Evolutionary conservation across 257 asterid genomes (phyloP).

Genomic region (Fraxinus americana): DNA sequence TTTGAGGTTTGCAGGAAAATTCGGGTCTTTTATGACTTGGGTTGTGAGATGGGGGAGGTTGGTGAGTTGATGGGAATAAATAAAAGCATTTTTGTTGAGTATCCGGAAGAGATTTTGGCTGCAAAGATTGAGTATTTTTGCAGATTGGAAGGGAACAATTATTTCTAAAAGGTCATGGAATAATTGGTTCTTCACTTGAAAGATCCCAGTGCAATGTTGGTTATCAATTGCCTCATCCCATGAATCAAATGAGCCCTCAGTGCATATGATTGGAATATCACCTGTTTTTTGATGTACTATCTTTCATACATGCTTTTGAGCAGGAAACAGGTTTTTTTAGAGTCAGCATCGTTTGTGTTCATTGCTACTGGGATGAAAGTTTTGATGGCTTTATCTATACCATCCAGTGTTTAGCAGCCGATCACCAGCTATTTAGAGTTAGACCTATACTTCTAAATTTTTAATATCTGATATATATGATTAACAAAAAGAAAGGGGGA

Average conservation of each 20-base stretch:
- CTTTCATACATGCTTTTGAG: background rate
- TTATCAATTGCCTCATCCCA: background rate
- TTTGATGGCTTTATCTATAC: background rate
- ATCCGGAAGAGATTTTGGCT: constrained; percentile 48
- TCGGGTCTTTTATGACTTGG: constrained; percentile 52
- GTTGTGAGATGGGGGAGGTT: constrained; percentile 55
- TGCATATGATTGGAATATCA: background rate
- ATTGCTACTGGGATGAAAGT: background rate
- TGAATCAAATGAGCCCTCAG: background rate
- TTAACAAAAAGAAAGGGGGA: too few species aligned
- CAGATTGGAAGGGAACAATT: constrained; percentile 24
- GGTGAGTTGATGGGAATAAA: constrained; percentile 58
- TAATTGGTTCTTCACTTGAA: background rate
- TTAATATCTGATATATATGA: background rate
- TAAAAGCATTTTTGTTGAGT: constrained; percentile 43
- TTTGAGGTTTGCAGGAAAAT: constrained; percentile 53
- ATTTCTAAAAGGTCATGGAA: too few species aligned
- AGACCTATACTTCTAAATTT: background rate
- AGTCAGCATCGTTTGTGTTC: background rate
- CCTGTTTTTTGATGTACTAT: too few species aligned
- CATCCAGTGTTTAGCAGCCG: background rate
- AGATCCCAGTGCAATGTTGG: background rate
- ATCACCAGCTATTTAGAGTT: background rate
- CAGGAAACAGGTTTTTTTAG: background rate
- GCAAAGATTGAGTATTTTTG: constrained; percentile 53